Conservation (phyloP, 2,329 filamentous ascomycete species). For the Aspergillus pseudonomiae region DNA sequence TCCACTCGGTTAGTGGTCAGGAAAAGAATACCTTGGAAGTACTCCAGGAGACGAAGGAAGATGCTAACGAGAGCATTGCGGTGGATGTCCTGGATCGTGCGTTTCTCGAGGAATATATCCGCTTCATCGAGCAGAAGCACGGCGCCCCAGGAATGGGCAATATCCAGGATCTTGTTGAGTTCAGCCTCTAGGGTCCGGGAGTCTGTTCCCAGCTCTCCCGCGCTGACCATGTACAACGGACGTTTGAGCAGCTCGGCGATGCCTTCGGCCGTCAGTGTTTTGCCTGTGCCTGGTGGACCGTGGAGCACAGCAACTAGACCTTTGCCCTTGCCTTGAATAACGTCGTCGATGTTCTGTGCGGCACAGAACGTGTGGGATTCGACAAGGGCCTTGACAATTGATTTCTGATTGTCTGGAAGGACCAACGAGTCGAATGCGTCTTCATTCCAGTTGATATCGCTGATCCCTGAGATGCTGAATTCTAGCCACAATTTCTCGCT, state of each 20-base stretch:
- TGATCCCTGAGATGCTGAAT: conserved; percentile 76
- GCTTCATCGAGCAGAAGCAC: conserved; percentile 85
- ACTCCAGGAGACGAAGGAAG: conserved; percentile 83
- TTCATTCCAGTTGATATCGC: conserved; percentile 82
- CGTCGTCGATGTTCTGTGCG: conserved; percentile 79
- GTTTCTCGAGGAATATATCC: conserved; percentile 81
- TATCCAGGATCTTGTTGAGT: conserved; percentile 80
- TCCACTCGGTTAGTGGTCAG: conserved; percentile 84
- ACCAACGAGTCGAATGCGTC: conserved; percentile 82
- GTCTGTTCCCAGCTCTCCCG: conserved; percentile 80
- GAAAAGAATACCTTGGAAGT: conserved; percentile 90
- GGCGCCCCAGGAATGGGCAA: conserved; percentile 83
- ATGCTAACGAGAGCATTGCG: conserved; percentile 85
- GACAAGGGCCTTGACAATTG: conserved; percentile 77
- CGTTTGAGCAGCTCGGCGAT: conserved; percentile 82
- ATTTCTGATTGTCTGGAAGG: conserved; percentile 64
- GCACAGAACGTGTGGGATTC: conserved; percentile 82
- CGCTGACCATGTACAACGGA: conserved; percentile 80
- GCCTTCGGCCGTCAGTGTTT: conserved; percentile 84
- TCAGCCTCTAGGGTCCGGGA: conserved; percentile 73
- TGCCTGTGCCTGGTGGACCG: conserved; percentile 83
- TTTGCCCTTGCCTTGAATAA: conserved; percentile 82
- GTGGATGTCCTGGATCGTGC: conserved; percentile 80
- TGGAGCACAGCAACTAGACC: conserved; percentile 82
- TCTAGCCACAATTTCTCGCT: conserved; percentile 89